These are phyloP conservation scores for Beta corolliflora DNA, from an alignment of 179 eudicot genomes.

Conservation along the genomic window DNA sequence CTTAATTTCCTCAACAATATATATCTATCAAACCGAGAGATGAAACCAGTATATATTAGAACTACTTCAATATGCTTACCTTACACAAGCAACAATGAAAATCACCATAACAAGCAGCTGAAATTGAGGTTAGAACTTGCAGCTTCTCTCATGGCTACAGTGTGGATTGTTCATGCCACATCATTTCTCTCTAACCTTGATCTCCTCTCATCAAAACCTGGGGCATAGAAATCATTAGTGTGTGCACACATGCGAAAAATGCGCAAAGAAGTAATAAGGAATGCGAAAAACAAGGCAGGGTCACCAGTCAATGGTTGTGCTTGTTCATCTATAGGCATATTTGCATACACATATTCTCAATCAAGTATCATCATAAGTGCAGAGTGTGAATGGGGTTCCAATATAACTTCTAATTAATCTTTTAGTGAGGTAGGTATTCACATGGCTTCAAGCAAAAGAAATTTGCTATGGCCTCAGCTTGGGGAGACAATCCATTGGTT, in stretches of 20 bases:
- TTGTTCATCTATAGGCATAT: not conserved
- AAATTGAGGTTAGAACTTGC: constrained; percentile 2
- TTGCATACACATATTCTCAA: not conserved
- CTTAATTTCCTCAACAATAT: not conserved
- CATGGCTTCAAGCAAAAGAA: not conserved
- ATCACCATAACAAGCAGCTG: not conserved
- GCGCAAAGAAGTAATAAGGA: not conserved
- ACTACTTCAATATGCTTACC: not conserved
- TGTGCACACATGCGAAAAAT: not conserved
- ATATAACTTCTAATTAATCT: not conserved
- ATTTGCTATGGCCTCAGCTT: not conserved
- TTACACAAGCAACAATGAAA: not conserved
- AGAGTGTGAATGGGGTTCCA: not conserved
- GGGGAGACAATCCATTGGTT: not conserved
- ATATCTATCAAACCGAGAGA: not conserved
- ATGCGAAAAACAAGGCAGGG: not conserved
- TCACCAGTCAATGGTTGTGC: not conserved
- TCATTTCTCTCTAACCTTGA: not conserved
- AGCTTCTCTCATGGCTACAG: not conserved
- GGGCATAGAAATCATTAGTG: not conserved
- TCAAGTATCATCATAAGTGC: not conserved
- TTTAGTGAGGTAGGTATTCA: not conserved
- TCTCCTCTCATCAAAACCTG: not conserved
- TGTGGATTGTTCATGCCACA: not conserved
- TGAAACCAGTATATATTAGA: not conserved